A percentile compares a stretch with the other conserved stretches of the same genome.
Conservation (phyloP, 2,329 filamentous ascomycete genomes). For the Neurospora sp. region DNA sequence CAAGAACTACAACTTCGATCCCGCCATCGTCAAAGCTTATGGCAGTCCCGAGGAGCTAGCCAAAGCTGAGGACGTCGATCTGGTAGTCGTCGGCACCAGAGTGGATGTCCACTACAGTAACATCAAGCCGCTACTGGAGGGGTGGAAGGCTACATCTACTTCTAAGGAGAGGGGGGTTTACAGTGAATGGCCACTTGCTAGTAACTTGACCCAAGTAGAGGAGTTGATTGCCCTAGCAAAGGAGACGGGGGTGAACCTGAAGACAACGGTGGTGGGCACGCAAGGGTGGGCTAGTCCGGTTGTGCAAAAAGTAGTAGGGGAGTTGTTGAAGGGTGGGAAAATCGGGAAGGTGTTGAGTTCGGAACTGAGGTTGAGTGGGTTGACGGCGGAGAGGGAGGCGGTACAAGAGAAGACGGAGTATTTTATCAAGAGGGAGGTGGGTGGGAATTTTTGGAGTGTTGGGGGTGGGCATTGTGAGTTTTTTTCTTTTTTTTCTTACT, state of each 20-base stretch:
- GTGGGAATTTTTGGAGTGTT: constrained; percentile 34
- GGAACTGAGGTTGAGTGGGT: constrained; percentile 31
- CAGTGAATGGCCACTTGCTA: constrained; percentile 49
- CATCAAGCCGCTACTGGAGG: constrained; percentile 34
- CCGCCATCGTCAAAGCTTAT: constrained; percentile 36
- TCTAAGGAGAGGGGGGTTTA: constrained; percentile 24
- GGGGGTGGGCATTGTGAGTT: constrained; percentile 31
- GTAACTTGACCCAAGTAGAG: constrained; percentile 28
- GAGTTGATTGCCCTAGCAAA: constrained; percentile 29
- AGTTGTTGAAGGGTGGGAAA: constrained; percentile 31
- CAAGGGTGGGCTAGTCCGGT: constrained; percentile 39
- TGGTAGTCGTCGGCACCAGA: constrained; percentile 44
- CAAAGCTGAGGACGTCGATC: constrained; percentile 37
- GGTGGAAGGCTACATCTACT: constrained; percentile 35
- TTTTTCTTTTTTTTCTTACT: not conserved
- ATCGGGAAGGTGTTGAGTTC: constrained; percentile 45
- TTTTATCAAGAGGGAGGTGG: constrained; percentile 36
- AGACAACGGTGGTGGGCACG: constrained; percentile 37
- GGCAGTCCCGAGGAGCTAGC: constrained; percentile 39
- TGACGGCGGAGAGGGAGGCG: constrained; percentile 23
- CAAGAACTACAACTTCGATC: constrained; percentile 28
- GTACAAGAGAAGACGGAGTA: constrained; percentile 32
- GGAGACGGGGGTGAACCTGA: constrained; percentile 18
- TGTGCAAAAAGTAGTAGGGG: constrained; percentile 33
- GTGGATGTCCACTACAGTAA: constrained; percentile 42